Base-by-base conservation (phyloP, 2,329 filamentous ascomycete genomes). In the Penicillium digitatum region DNA sequence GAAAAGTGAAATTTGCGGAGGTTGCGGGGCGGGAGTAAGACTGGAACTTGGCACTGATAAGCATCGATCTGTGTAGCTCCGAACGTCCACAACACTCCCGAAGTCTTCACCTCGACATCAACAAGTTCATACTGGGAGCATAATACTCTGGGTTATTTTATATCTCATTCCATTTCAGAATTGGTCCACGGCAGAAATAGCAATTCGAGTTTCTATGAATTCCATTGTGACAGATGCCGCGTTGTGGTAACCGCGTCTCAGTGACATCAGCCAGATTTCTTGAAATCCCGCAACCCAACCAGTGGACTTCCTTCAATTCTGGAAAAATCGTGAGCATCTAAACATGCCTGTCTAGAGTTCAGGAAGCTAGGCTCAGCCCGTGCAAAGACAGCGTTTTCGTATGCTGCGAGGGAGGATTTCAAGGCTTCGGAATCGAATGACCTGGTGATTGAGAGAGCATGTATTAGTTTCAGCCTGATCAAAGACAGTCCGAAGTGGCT, bases 241-340 rank as follows among this genome's bases (percentile, higher is more conserved):
- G 32, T 8, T 5, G 32, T n/a, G 5, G 14, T n/a, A 34, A 6
- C 16, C 12, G 6, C 18, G 6, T 26, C 40, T 5, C n/a, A 20
- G 3, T 14, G 9, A 31, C 12, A 16, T 45, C 42, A 45, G 24
- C 6, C 11, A 12, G 27, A 32, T 38, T 44, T 48, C 20, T 32
- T 57, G 3, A 62, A 46, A 12, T 61, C 67, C 3, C 79, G 68
- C 49, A 69, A 72, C n/a, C 70, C 64, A 11, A 78, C 63, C 7
- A 76, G 57, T 0, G 75, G 73, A 38, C 72, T 75, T 16, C 67
- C 63, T 16, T 71, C 62, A 5, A 83, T 78, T 2, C 66, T 70
- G 0, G 68, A 57, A 67, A 78, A 83, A 18, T 80, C 71, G 63
- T 84, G 80, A 0, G 82, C 81, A 63, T 84, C 81, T 2, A 82